Evolutionary conservation across 257 asterid genomes (phyloP), one percentile per base, ranked within the genome.

Genomic region (Schizonepeta tenuifolia): DNA sequence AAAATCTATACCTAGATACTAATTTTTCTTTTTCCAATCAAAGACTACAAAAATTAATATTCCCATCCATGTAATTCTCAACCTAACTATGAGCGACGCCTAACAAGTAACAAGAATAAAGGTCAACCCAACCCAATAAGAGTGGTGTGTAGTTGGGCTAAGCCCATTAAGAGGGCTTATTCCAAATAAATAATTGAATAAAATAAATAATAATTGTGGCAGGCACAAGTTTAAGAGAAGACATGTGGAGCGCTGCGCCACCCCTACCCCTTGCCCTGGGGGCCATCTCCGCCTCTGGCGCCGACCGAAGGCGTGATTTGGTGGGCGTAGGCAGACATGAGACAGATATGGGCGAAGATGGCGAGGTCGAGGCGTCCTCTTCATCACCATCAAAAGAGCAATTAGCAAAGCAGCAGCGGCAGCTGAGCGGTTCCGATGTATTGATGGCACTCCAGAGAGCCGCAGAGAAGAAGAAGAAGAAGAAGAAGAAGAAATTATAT

Each of bases 371-470:
- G 38, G 43, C 43, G 43, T 9, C 43, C 8, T n/a, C n/a, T n/a
- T 38, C 43, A 8, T 38, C 43, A 8, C 9, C 43, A 38, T 0
- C 43, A 9, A 10, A 38, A 38, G 9, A 9, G 12, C 43, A 38
- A 8, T 9, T 38, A 38, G 12, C 43, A 9, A 38, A 38, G 43
- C 43, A 38, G 43, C 43, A 33, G 53, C 40, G 33, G 60, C 71
- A 68, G 75, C 77, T 85, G 76, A 83, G 85, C 10, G 94, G 92
- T 15, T 81, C 89, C 50, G 92, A 79, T 59, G 80, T 86, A 26
- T 75, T 87, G 78, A 73, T 75, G 74, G 96, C 94, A 44, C 70
- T 87, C 24, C 73, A 75, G 24, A 85, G 70, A 73, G 90, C 90
- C 35, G 63, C 83, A 54, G 40, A 72, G 56, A 84, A 62, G 72